A percentile compares a stretch with the other conserved stretches of the same genome.
phyloP scores from a whole-genome alignment of 441 rosid genomes.

The Metrosideros polymorpha region DNA sequence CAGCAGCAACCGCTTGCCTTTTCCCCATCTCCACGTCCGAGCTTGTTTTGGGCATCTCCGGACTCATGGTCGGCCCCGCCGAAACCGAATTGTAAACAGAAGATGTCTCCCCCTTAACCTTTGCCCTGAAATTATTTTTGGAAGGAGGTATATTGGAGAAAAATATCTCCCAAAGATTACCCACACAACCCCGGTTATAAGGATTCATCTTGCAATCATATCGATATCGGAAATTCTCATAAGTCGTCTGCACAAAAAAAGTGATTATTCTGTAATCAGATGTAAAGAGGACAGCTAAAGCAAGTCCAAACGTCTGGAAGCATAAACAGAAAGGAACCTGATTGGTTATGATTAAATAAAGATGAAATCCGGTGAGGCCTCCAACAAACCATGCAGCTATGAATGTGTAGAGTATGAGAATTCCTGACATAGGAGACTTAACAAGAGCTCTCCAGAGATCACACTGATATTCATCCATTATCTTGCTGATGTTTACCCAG shows the following conservation, averaged over 20 bases:
- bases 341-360: slow-evolving; percentile 47
- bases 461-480: slow-evolving; percentile 30
- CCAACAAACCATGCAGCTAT: slow-evolving; percentile 61
- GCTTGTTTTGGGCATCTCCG: slow-evolving; percentile 31
- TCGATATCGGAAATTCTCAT: slow-evolving; percentile 61
- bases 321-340: slow-evolving; percentile 25
- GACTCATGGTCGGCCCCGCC: slow-evolving; percentile 23
- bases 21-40: slow-evolving; percentile 37
- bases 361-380: slow-evolving; percentile 58
- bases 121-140: slow-evolving; percentile 42
- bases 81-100: slow-evolving; percentile 15
- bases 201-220: slow-evolving; percentile 54
- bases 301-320: background rate
- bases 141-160: slow-evolving; percentile 49
- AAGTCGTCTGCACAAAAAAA: slow-evolving; percentile 43
- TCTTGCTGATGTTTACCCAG: slow-evolving; percentile 41
- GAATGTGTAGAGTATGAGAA: slow-evolving; percentile 51
- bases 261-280: background rate
- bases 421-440: slow-evolving; percentile 48
- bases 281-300: background rate
- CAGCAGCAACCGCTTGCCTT: slow-evolving; percentile 46
- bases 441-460: slow-evolving; percentile 41
- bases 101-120: slow-evolving; percentile 28
- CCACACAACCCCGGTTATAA: slow-evolving; percentile 38
- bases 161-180: slow-evolving; percentile 30